Evolutionary conservation across 169 alveolate genomes (phyloP).

Genomic region (Eimeria zaria): DNA sequence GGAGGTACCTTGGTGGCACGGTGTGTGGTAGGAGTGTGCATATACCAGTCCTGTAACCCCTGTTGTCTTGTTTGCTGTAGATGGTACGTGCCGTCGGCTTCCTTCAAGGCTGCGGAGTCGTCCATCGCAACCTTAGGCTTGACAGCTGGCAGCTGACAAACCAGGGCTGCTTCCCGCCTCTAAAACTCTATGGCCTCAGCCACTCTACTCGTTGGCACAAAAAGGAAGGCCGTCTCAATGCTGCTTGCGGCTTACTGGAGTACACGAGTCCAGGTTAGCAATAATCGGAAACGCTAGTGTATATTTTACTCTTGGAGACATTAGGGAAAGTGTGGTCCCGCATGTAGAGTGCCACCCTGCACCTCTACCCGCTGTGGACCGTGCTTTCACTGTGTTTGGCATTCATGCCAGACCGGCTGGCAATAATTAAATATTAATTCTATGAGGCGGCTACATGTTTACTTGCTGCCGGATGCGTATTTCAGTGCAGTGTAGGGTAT

Average conservation of each 20-base stretch:
- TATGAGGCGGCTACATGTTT: background rate
- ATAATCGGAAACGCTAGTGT: background rate
- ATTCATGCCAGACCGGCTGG: too few species aligned
- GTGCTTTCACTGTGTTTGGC: background rate
- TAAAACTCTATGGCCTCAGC: conserved; percentile 66
- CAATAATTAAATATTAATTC: background rate
- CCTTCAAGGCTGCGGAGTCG: conserved; percentile 65
- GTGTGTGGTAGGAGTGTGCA: background rate
- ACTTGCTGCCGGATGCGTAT: background rate
- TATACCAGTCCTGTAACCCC: background rate
- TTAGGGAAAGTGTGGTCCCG: background rate
- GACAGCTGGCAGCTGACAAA: conserved; percentile 75
- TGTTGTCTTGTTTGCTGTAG: conserved; percentile 24
- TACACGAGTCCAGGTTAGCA: conserved; percentile 67
- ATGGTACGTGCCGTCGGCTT: conserved; percentile 58
- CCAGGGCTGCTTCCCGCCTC: conserved; percentile 15
- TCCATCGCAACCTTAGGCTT: conserved; percentile 65
- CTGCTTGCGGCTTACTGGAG: conserved; percentile 68
- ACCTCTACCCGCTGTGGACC: background rate
- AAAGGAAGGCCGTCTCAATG: conserved; percentile 74
- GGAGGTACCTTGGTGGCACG: background rate
- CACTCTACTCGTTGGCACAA: conserved; percentile 77
- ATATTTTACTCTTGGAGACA: background rate
- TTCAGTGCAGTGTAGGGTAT: background rate
- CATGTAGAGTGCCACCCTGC: too few species aligned